Evolutionary conservation across 192 early-diverging fungal genomes (phyloP), one percentile per base, ranked within the genome.

Genomic region (Coemansia sp.): DNA sequence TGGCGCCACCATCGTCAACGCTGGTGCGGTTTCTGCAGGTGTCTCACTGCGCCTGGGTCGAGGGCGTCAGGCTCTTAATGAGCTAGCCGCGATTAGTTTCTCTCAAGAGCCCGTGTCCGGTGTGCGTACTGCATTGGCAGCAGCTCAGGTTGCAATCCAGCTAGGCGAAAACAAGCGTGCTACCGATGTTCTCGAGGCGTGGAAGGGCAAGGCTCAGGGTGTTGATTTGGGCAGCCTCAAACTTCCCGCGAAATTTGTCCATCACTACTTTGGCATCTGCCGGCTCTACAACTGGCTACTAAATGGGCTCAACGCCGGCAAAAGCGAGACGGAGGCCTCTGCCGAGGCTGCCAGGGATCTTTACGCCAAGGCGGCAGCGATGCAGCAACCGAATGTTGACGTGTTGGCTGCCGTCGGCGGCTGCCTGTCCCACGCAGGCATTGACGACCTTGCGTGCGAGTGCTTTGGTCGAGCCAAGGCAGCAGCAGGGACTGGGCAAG

Each of bases 211-310:
- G 59, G 69, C 79, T 1, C 35, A 65, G n/a, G 22, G 30, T 20
- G 67, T 65, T n/a, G 44, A 52, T 37, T 59, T 76, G 34, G 59
- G 37, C 16, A 20, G 40, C 24, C 37, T 68, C 29, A 32, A 38
- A 3, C 16, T 53, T 4, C 64, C 79, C 8, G 64, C 34, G 2
- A 32, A 43, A 29, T 82, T 82, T 68, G 68, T 16, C 2, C 71
- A 65, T 53, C 61, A 71, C 61, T 82, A 73, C 65, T 82, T 76
- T 74, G 79, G 79, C 2, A 62, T 68, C 22, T 45, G 67, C 38
- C 52, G 68, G 61, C 64, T 82, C 30, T 39, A 43, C 44, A 43
- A 22, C 53, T 73, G 71, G 64, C 47, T 82, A 45, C 37, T 52
- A 15, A 52, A 52, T 10, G 29, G 69, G 20, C 30, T 8, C 11